Percentiles rank a stretch among this genome's conserved stretches.
These are phyloP conservation scores for Saccharomyces hybrid DNA, from an alignment of 1,139 yeast genomes.

Conservation along the genomic window DNA sequence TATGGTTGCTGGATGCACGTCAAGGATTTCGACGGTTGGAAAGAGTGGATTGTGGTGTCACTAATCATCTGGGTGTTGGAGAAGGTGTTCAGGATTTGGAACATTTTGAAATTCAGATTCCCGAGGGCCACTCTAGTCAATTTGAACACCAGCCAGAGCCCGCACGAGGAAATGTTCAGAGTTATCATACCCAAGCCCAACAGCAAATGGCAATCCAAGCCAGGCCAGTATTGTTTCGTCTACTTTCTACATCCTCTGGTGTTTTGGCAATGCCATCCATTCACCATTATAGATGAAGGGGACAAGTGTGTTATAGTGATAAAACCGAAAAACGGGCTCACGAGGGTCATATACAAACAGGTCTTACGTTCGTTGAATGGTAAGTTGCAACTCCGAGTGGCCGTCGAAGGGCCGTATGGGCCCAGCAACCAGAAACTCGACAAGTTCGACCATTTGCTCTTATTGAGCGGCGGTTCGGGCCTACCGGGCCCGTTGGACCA, in stretches of 20 bases:
- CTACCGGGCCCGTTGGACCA: slow-evolving; percentile 50
- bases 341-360: slow-evolving; percentile 32
- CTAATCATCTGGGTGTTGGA: slow-evolving; percentile 60
- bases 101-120: slow-evolving; percentile 41
- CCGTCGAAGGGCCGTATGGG: slow-evolving; percentile 64
- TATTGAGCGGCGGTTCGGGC: slow-evolving; percentile 70
- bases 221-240: slow-evolving; percentile 28
- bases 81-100: slow-evolving; percentile 43
- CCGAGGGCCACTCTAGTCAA: slow-evolving; percentile 35
- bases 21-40: slow-evolving; percentile 36
- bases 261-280: slow-evolving; percentile 72
- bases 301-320: slow-evolving; percentile 38
- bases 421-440: not conserved
- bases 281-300: slow-evolving; percentile 43
- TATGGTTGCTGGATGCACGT: slow-evolving; percentile 60
- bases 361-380: slow-evolving; percentile 9
- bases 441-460: slow-evolving; percentile 43
- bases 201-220: slow-evolving; percentile 31
- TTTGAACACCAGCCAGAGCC: not conserved
- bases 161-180: slow-evolving; percentile 6
- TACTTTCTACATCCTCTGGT: slow-evolving; percentile 30
- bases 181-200: slow-evolving; percentile 32
- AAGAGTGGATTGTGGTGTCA: slow-evolving; percentile 44
- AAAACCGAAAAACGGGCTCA: slow-evolving; percentile 43
- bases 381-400: slow-evolving; percentile 31